phyloP scores from a whole-genome alignment of 768 basidiomycete genomes.

The Boletales sp. region DNA sequence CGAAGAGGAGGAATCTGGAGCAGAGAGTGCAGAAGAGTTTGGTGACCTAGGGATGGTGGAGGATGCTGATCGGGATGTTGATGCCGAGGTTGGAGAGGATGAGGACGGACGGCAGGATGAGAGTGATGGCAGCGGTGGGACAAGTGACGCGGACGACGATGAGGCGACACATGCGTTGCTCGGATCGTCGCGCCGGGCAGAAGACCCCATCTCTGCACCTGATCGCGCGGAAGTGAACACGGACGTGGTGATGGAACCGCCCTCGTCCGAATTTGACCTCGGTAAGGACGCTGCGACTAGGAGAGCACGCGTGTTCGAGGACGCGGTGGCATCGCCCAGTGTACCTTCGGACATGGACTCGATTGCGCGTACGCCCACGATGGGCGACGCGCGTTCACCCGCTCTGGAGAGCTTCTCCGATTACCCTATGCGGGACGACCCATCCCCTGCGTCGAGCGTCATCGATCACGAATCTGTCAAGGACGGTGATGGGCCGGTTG shows the following conservation, averaged over 20 bases:
- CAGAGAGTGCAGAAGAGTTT: constrained; percentile 36
- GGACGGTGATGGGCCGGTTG: constrained; percentile 6
- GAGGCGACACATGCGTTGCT: constrained; percentile 27
- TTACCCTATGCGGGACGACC: constrained; percentile 19
- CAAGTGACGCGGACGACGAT: constrained; percentile 35
- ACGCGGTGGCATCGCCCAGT: constrained; percentile 19
- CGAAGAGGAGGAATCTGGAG: constrained; percentile 25
- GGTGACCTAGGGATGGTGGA: constrained; percentile 27
- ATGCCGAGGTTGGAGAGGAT: neutral
- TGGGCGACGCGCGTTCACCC: constrained; percentile 18
- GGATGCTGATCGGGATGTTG: constrained; percentile 6
- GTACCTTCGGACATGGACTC: constrained; percentile 28
- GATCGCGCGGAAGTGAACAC: neutral
- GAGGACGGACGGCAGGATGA: constrained; percentile 25
- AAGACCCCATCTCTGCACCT: neutral
- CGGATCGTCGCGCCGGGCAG: constrained; percentile 6
- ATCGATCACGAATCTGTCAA: constrained; percentile 20
- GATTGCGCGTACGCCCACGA: constrained; percentile 18
- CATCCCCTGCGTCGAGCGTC: constrained; percentile 29
- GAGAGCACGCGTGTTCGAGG: constrained; percentile 4
- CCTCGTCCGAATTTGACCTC: constrained; percentile 10
- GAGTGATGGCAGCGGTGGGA: constrained; percentile 34
- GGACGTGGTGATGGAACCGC: constrained; percentile 4
- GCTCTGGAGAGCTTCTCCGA: constrained; percentile 23
- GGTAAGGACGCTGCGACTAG: neutral